Evolutionary conservation across 2,329 filamentous ascomycete genomes (phyloP), one percentile per base, ranked within the genome.

Genomic region (Cytospora piceae): DNA sequence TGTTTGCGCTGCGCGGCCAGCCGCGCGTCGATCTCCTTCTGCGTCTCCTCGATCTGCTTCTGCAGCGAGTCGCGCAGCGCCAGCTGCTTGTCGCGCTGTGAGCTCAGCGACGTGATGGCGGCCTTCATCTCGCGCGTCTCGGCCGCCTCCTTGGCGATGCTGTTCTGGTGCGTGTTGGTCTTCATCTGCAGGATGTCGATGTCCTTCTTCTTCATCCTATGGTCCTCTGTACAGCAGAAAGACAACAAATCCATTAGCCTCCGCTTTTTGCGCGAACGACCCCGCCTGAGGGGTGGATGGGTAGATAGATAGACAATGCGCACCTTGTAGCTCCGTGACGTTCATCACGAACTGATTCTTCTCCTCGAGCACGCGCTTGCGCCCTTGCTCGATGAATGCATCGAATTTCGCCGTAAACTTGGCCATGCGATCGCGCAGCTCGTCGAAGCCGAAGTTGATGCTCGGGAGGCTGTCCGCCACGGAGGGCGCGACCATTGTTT

Each of bases 381-480:
- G 86, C 0, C 94, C 93, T 69, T 92, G 89, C 74, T 97, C 94
- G 69, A 99, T 97, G 72, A 97, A 98, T 0, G 89, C 88, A 75
- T 99, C 95, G 72, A 99, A 99, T 72, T 88, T 90, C 11, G 87
- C 85, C 0, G 91, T 97, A 76, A 99, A 99, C 69, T 91, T 92
- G 62, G 90, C 86, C 95, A 99, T 98, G 78, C 93, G 91, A 73
- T 94, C 93, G 78, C 94, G 94, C 74, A 99, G 80, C 71, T 97
- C 93, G 72, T 98, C 94, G 77, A 98, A 98, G 66, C 93, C 93
- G 77, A 99, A 98, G 78, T 97, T 93, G 77, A 96, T 91, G 75
- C 85, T 92, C 42, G 95, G 95, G 11, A 99, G 87, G 58, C 87
- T 87, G 75, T 93, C 90, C 52, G 89, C 90, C 80, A 92, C 87